These are phyloP conservation scores for Cryptococcus sp. DNA, from an alignment of 1,284 basidiomycete genomes.

Conservation along the genomic window DNA sequence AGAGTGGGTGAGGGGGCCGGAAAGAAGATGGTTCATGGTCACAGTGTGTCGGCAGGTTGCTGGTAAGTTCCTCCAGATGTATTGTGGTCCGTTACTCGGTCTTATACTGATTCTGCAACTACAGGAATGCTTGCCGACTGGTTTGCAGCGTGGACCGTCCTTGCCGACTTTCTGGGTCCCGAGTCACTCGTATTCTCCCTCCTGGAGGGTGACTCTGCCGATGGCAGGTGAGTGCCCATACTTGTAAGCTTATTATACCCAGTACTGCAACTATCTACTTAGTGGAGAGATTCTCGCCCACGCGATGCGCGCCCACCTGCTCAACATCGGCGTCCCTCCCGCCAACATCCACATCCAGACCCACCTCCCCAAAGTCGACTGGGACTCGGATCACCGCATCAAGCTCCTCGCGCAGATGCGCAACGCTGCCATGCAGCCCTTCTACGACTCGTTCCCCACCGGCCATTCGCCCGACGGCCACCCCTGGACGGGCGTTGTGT, in stretches of 20 bases:
- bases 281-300: slow-evolving; percentile 37
- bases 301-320: slow-evolving; percentile 39
- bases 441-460: slow-evolving; percentile 36
- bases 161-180: slow-evolving; percentile 44
- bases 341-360: slow-evolving; percentile 42
- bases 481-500: slow-evolving; percentile 46
- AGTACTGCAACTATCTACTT: no score
- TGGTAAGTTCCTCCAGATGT: slow-evolving; percentile 19
- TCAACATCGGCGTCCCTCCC: slow-evolving; percentile 45
- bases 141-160: slow-evolving; percentile 46
- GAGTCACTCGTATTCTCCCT: slow-evolving; percentile 40
- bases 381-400: slow-evolving; percentile 47
- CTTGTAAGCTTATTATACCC: neutral
- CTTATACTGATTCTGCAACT: neutral
- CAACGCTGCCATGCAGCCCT: slow-evolving; percentile 49
- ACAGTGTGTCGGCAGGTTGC: slow-evolving; percentile 45
- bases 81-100: neutral
- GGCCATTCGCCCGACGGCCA: slow-evolving; percentile 41
- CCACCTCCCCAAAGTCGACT: slow-evolving; percentile 35
- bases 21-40: slow-evolving; percentile 36
- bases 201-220: slow-evolving; percentile 40
- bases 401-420: slow-evolving; percentile 49
- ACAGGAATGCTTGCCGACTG: slow-evolving; percentile 45
- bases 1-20: slow-evolving; percentile 24
- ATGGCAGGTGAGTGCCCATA: slow-evolving; percentile 33